These are phyloP conservation scores for Komagataella ulmi DNA, from an alignment of 805 yeast species.

Conservation along the genomic window DNA sequence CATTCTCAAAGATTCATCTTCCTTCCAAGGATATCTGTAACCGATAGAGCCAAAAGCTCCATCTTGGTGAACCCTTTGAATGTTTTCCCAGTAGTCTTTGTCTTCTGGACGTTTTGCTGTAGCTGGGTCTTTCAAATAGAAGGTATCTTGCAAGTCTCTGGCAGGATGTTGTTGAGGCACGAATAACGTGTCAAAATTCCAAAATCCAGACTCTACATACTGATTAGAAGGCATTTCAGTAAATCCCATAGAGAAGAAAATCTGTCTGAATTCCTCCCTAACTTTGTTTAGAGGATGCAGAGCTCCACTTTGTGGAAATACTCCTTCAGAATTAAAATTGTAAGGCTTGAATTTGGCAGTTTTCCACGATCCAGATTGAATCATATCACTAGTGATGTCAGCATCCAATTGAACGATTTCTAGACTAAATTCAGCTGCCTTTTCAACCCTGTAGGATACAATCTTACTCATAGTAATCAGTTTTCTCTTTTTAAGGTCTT, in stretches of 20 bases:
- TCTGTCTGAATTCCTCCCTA: constrained; percentile 94
- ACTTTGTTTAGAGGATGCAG: constrained; percentile 94
- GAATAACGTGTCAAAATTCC: constrained; percentile 94
- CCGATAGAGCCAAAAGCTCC: constrained; percentile 95
- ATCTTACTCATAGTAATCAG: constrained; percentile 58
- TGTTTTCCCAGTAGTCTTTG: constrained; percentile 60
- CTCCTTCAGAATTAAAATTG: constrained; percentile 93
- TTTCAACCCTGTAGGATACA: constrained; percentile 60
- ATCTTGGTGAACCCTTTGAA: constrained; percentile 72
- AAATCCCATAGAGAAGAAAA: constrained; percentile 96
- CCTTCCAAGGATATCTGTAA: constrained; percentile 96
- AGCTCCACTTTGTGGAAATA: constrained; percentile 78
- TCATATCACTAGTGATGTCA: constrained; percentile 90
- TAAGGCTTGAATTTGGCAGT: constrained; percentile 81
- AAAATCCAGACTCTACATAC: constrained; percentile 95
- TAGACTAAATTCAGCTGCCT: constrained; percentile 77
- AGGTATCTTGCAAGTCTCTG: constrained; percentile 96
- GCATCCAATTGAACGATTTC: constrained; percentile 78
- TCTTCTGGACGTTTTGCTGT: constrained; percentile 77
- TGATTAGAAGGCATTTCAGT: constrained; percentile 98
- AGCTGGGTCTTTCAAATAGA: constrained; percentile 88
- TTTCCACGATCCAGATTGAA: constrained; percentile 72
- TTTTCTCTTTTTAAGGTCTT: constrained; percentile 91
- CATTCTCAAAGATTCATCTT: constrained; percentile 77
- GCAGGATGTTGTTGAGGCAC: constrained; percentile 99